Base-by-base conservation (phyloP, 345 rosid genomes). In the Eucalyptus curtisii region DNA sequence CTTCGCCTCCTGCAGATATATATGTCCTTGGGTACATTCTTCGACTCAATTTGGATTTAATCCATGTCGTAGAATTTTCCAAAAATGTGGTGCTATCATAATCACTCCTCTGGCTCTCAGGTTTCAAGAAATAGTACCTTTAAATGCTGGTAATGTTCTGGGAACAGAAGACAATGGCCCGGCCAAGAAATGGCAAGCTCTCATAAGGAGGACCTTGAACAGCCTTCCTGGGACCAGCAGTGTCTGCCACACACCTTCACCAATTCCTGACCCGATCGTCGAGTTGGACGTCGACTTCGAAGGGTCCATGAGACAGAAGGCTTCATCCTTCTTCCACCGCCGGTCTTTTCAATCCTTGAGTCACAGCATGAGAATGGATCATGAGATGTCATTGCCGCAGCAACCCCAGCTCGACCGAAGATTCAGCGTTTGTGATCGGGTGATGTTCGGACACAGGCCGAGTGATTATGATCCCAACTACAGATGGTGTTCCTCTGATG, bases 101-200 rank as follows among this genome's bases (percentile, higher is more conserved):
- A 89, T 88, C 52, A 49, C 89, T 31, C 37, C 13, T 48, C 89
- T 88, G 87, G 53, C 40, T 31, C 89, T 89, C 93, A 98, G 99
- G 85, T 97, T 98, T 91, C 99, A 98, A 94, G 99, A 98, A 90
- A 98, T 98, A 33, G 99, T 98, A 84, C 99, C 99, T 91, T 87
- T 98, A 88, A 98, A 98, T 93, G 99, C 99, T 87, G 99, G 99
- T 55, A 98, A 98, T 91, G 99, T 98, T 52, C 90, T 98, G 92
- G 99, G 99, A 30, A 94, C 98, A 11, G 99, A 98, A 91, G 97
- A 95, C 92, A 96, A 97, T 86, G 98, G 93, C n/a, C 99, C 99
- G 0, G 99, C 99, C 40, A 95, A 90, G 91, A 98, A 98, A 94
- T 98, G 99, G 99, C 90, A 95, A 20, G 93, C 97, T 92, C 96